These are phyloP conservation scores for Beta corolliflora DNA, from an alignment of 179 eudicot genomes.

Conservation along the genomic window DNA sequence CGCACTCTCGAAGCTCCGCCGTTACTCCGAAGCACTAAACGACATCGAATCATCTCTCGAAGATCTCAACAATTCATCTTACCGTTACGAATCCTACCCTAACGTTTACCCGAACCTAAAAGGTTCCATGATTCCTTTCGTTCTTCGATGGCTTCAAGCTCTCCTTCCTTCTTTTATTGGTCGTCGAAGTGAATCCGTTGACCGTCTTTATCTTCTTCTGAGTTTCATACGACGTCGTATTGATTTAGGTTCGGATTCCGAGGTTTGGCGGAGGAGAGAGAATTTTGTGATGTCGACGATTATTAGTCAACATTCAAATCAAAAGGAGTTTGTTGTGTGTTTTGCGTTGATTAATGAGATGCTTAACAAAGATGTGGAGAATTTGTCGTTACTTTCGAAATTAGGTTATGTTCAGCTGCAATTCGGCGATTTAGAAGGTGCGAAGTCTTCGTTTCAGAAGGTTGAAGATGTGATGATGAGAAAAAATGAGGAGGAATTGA, in stretches of 20 bases:
- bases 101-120: conserved; percentile 46
- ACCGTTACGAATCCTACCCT: conserved; percentile 62
- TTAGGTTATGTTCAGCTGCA: conserved; percentile 79
- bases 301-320: conserved; percentile 60
- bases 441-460: conserved; percentile 54
- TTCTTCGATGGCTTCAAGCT: conserved; percentile 77
- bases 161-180: conserved; percentile 63
- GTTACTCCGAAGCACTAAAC: conserved; percentile 58
- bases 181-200: conserved; percentile 48
- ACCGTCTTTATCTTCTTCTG: conserved; percentile 68
- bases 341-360: conserved; percentile 47
- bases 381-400: conserved; percentile 54
- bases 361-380: conserved; percentile 28
- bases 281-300: conserved; percentile 57
- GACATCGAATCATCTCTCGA: conserved; percentile 57
- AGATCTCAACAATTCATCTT: conserved; percentile 44
- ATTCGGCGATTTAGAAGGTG: conserved; percentile 88
- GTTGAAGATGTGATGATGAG: conserved; percentile 2
- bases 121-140: conserved; percentile 83
- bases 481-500: conserved; percentile 24
- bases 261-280: conserved; percentile 68
- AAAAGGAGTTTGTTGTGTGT: conserved; percentile 67
- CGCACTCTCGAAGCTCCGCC: conserved; percentile 84
- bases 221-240: conserved; percentile 43
- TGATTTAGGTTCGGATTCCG: conserved; percentile 16